Evolutionary conservation across 306 rosid genomes (phyloP).

Genomic region (Castanea mollissima): DNA sequence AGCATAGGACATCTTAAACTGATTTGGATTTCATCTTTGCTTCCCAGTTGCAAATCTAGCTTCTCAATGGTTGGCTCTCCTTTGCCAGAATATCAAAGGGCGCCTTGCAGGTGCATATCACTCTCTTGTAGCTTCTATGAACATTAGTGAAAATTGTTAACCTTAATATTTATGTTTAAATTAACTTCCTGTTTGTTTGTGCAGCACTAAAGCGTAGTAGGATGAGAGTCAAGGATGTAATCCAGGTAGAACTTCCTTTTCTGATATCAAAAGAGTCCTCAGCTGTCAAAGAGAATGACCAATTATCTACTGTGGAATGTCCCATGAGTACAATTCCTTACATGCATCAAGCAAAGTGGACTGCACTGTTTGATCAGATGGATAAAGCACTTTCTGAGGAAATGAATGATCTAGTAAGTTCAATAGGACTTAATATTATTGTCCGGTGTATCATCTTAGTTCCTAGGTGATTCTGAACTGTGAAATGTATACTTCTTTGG

Average conservation of each 20-base stretch:
- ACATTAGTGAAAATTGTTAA: background rate
- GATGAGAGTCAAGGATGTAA: background rate
- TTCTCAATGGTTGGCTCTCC: constrained; percentile 5
- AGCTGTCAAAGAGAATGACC: background rate
- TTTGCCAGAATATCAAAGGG: background rate
- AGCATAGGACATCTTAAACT: background rate
- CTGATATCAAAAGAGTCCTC: background rate
- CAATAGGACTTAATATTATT: background rate
- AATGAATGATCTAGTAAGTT: background rate
- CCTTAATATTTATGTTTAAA: background rate
- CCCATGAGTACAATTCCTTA: background rate
- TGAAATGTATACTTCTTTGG: background rate
- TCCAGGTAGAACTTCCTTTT: background rate
- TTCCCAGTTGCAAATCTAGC: background rate
- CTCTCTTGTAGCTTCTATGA: background rate
- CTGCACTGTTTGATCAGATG: background rate
- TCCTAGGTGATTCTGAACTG: background rate
- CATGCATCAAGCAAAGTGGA: background rate
- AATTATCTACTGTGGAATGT: background rate
- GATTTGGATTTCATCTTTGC: background rate
- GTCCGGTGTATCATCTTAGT: background rate
- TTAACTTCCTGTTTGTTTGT: background rate
- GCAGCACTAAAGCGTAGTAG: background rate
- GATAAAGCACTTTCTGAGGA: background rate
- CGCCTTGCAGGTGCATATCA: background rate